These are phyloP conservation scores for Emiliania huxleyi DNA, from an alignment of 78 protist species.

Conservation along the genomic window DNA sequence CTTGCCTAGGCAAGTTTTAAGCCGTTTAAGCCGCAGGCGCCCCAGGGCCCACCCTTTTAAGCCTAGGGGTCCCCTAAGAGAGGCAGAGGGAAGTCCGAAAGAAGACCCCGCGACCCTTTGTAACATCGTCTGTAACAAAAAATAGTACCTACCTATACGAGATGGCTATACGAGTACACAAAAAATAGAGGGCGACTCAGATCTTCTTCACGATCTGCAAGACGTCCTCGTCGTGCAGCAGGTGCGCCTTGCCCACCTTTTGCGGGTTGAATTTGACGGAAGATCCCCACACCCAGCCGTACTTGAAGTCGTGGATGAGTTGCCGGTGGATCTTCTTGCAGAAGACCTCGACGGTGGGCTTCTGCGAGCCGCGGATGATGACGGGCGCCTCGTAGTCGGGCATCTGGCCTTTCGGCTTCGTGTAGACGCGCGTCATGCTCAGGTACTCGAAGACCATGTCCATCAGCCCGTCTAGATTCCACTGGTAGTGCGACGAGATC, in stretches of 20 bases:
- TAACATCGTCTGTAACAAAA: no score
- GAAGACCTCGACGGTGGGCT: background rate
- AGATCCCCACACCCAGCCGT: constrained; percentile 98
- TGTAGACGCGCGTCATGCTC: constrained; percentile 81
- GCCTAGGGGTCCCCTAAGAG: no score
- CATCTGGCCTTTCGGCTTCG: constrained; percentile 97
- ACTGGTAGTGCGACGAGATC: constrained; percentile 77
- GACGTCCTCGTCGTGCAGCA: constrained; percentile 97
- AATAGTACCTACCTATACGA: no score
- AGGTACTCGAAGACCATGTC: constrained; percentile 87
- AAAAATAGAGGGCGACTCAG: no score
- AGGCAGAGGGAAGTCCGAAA: no score
- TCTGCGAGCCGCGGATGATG: constrained; percentile 68
- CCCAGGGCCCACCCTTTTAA: no score
- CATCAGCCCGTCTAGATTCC: constrained; percentile 96
- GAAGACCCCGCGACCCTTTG: no score
- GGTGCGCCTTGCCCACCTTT: constrained; percentile 87
- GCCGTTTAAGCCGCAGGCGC: no score
- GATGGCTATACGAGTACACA: no score
- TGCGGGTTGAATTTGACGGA: constrained; percentile 95
- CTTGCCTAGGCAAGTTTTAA: no score
- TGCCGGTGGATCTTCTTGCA: constrained; percentile 80
- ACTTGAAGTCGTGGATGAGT: constrained; percentile 84
- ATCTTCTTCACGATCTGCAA: constrained; percentile 94
- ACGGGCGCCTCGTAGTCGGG: constrained; percentile 98